These are phyloP conservation scores for Wilcoxina mikolae DNA, from an alignment of 495 filamentous ascomycete genomes.

Conservation along the genomic window DNA sequence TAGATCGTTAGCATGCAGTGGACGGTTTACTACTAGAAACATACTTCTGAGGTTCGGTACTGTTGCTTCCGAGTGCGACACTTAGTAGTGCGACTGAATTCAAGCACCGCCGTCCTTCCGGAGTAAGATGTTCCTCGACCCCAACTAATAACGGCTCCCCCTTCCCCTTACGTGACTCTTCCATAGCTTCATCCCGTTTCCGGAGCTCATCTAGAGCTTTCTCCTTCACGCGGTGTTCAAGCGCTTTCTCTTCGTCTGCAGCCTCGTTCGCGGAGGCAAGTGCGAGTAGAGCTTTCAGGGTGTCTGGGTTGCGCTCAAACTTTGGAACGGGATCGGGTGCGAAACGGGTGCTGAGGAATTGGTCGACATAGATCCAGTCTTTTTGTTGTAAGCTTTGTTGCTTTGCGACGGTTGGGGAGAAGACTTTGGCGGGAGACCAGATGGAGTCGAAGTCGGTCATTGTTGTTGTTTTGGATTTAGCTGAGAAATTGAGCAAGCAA, in stretches of 20 bases:
- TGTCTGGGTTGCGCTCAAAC: slow-evolving; percentile 78
- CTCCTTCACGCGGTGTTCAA: slow-evolving; percentile 47
- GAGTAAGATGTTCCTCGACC: slow-evolving; percentile 21
- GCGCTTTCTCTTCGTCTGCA: slow-evolving; percentile 57
- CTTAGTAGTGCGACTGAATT: slow-evolving; percentile 27
- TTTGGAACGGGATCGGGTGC: slow-evolving; percentile 43
- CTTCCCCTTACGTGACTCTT: not conserved
- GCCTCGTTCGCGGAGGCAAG: slow-evolving; percentile 64
- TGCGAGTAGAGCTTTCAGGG: slow-evolving; percentile 58
- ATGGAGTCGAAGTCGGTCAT: slow-evolving; percentile 13
- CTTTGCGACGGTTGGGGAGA: slow-evolving; percentile 55
- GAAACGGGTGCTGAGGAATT: slow-evolving; percentile 61
- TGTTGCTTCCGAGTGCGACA: slow-evolving; percentile 22
- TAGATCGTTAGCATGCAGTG: not conserved
- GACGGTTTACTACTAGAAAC: not conserved
- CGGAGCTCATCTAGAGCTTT: slow-evolving; percentile 37
- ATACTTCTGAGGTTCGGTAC: slow-evolving; percentile 17
- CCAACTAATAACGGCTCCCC: slow-evolving; percentile 15
- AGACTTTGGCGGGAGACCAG: slow-evolving; percentile 45
- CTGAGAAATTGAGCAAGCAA: too few species aligned
- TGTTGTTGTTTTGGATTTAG: not conserved
- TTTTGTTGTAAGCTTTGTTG: slow-evolving; percentile 51
- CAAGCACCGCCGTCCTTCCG: slow-evolving; percentile 20
- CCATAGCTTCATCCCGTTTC: slow-evolving; percentile 9
- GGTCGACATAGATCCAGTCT: slow-evolving; percentile 78